These are phyloP conservation scores for Ceratorhiza oryzae-sativae DNA, from an alignment of 1,284 basidiomycete species.

Conservation along the genomic window DNA sequence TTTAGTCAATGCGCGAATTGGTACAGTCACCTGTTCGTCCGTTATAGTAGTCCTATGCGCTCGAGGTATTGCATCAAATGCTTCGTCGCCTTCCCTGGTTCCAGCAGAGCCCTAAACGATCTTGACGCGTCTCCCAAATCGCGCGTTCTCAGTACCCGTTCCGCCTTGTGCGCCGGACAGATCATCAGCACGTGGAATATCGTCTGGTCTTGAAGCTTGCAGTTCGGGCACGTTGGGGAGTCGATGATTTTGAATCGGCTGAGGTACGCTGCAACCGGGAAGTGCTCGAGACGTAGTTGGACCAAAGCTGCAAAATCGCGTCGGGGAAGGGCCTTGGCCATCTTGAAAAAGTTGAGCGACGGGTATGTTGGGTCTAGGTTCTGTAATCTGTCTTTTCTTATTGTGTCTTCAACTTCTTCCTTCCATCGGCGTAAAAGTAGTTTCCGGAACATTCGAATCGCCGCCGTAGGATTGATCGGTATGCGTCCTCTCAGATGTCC, in stretches of 20 bases:
- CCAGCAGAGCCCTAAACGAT: not conserved
- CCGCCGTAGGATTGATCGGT: conserved; percentile 9
- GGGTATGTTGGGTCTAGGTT: conserved; percentile 9
- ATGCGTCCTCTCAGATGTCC: not conserved
- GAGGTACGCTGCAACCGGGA: conserved; percentile 10
- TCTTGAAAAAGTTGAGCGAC: not conserved
- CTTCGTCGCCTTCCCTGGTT: not conserved
- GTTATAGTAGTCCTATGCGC: too few species aligned
- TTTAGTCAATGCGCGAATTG: too few species aligned
- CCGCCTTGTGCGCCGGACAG: not conserved
- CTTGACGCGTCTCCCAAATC: not conserved
- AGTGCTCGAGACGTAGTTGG: conserved; percentile 11
- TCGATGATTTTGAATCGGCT: not conserved
- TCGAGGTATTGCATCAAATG: not conserved
- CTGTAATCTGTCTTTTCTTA: too few species aligned
- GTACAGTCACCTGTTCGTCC: too few species aligned
- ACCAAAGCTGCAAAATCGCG: not conserved
- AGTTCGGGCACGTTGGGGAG: conserved; percentile 13
- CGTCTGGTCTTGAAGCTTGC: not conserved
- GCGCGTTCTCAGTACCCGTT: not conserved
- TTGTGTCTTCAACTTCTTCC: not conserved
- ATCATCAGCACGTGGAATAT: not conserved
- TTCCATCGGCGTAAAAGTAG: not conserved
- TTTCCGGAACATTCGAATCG: not conserved
- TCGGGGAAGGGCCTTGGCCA: not conserved